Conservation (phyloP, 2,329 filamentous ascomycete genomes). For the Fusarium sp. region DNA sequence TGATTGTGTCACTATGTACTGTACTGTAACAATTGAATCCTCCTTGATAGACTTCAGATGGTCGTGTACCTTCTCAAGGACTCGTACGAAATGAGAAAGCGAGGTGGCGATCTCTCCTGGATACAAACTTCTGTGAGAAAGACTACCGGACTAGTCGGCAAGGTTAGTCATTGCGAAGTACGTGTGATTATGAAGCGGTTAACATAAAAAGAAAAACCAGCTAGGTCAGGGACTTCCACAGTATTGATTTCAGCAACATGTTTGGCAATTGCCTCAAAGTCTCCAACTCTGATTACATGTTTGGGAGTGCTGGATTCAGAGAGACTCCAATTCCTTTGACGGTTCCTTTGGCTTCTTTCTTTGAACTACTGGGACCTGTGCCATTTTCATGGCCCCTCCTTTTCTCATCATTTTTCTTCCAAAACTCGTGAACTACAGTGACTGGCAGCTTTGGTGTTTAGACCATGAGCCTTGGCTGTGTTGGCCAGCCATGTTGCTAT, state of each 20-base stretch:
- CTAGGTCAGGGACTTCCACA: slow-evolving; percentile 26
- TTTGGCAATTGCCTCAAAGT: slow-evolving; percentile 39
- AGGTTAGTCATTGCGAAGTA: neutral
- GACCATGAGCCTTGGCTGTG: slow-evolving; percentile 36
- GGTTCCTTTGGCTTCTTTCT: neutral
- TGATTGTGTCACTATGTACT: neutral
- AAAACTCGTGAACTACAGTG: neutral
- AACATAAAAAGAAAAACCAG: slow-evolving; percentile 20
- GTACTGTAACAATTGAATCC: neutral
- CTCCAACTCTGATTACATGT: slow-evolving; percentile 27
- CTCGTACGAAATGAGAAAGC: slow-evolving; percentile 37
- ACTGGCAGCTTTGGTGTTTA: neutral
- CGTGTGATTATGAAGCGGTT: accelerated
- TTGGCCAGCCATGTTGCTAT: slow-evolving; percentile 35
- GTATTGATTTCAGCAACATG: slow-evolving; percentile 21
- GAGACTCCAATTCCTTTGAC: no score
- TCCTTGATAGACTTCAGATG: slow-evolving; percentile 34
- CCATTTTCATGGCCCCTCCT: slow-evolving; percentile 21
- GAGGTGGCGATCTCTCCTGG: neutral
- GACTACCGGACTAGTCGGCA: slow-evolving; percentile 15
- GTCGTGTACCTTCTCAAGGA: slow-evolving; percentile 39
- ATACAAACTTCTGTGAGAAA: slow-evolving; percentile 28
- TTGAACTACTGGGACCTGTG: slow-evolving; percentile 14
- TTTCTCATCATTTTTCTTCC: neutral
- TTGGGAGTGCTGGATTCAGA: neutral